A percentile compares a stretch with the other conserved stretches of the same genome.
These are phyloP conservation scores for Meyerozyma sp. DNA, from an alignment of 1,139 yeast genomes.

Conservation along the genomic window DNA sequence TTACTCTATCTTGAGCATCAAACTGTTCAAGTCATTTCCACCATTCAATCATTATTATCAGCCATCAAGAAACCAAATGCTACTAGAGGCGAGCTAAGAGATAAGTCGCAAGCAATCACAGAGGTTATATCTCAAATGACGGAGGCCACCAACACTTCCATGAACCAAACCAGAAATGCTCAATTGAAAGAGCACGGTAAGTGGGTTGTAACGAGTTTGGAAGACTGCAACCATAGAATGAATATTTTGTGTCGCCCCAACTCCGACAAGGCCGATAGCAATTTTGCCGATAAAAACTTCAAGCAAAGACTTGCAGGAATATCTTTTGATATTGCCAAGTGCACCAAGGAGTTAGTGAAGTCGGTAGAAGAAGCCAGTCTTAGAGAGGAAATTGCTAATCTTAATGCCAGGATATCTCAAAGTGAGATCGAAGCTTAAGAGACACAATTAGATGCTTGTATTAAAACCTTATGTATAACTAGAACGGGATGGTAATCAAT, in stretches of 20 bases:
- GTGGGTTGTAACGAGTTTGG: constrained; percentile 83
- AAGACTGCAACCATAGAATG: constrained; percentile 83
- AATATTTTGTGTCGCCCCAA: constrained; percentile 51
- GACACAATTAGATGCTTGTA: not conserved
- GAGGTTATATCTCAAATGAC: constrained; percentile 81
- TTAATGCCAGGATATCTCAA: constrained; percentile 32
- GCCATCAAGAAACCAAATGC: constrained; percentile 75
- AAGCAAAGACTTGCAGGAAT: constrained; percentile 93
- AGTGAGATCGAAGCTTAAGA: not conserved
- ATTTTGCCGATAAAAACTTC: constrained; percentile 82
- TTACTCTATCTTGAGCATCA: constrained; percentile 87
- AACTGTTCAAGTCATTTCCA: constrained; percentile 85
- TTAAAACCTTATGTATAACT: not conserved
- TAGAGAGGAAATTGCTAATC: constrained; percentile 64
- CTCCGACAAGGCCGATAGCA: constrained; percentile 47
- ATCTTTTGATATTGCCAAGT: constrained; percentile 92
- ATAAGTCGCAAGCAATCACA: constrained; percentile 69
- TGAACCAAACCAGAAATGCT: constrained; percentile 81
- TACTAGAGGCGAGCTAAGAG: constrained; percentile 68
- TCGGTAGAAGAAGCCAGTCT: constrained; percentile 92
- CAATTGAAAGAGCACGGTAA: constrained; percentile 85
- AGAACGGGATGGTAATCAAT: not conserved
- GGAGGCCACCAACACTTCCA: constrained; percentile 81
- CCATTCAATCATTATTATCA: constrained; percentile 76
- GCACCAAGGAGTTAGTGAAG: constrained; percentile 91